These are phyloP conservation scores for Neonectria coccinea DNA, from an alignment of 2,329 filamentous ascomycete species.

Conservation along the genomic window DNA sequence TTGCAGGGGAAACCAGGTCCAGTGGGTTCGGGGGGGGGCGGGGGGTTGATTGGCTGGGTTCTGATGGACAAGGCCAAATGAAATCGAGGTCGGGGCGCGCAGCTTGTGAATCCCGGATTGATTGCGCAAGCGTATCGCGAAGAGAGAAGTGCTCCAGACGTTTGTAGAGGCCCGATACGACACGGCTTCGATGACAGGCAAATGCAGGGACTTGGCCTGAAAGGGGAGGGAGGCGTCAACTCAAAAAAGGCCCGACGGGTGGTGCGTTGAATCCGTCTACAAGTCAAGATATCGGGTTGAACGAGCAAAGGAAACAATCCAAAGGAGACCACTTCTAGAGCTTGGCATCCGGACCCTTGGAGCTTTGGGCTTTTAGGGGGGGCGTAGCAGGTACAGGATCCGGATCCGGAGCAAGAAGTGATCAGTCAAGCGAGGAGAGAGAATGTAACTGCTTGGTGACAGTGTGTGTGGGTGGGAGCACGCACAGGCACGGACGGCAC, in stretches of 20 bases:
- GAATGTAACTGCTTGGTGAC: not conserved
- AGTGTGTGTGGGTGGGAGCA: not conserved
- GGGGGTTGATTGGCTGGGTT: slow-evolving; percentile 17
- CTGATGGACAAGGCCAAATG: slow-evolving; percentile 11
- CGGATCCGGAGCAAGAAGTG: slow-evolving; percentile 7
- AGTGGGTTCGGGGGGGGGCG: slow-evolving; percentile 15
- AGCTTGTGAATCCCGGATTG: slow-evolving; percentile 12
- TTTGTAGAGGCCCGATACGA: slow-evolving; percentile 2
- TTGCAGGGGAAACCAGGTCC: slow-evolving; percentile 17
- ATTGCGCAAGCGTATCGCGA: slow-evolving; percentile 7
- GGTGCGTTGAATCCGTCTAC: not conserved
- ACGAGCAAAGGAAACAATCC: not conserved
- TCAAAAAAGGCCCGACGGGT: not conserved
- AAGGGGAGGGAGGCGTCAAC: slow-evolving; percentile 17
- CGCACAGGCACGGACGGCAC: not conserved
- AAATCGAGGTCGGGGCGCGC: slow-evolving; percentile 3
- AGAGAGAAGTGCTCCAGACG: not conserved
- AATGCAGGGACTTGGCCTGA: not conserved
- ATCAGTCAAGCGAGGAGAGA: slow-evolving; percentile 8
- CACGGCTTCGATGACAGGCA: slow-evolving; percentile 3
- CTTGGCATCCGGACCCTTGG: slow-evolving; percentile 1
- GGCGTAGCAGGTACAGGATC: slow-evolving; percentile 11
- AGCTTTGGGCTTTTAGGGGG: not conserved
- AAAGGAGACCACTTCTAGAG: not conserved
- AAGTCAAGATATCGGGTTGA: not conserved